Conservation (phyloP, 164 flowering plant genomes). For the Nymphaea colorata region DNA sequence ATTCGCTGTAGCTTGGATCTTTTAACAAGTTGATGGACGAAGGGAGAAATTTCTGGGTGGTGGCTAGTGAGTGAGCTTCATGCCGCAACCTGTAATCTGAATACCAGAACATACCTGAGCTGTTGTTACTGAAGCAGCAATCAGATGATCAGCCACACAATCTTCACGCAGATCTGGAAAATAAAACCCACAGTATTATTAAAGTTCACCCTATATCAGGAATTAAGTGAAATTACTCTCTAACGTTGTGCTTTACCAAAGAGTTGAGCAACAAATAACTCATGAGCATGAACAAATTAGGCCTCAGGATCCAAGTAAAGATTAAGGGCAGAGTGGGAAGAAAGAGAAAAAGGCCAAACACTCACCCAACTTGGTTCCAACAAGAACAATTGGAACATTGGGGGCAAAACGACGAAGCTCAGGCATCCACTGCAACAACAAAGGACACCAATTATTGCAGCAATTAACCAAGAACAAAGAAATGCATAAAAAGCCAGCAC, state of each 20-base stretch:
- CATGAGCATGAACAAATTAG: too few relatives aligned
- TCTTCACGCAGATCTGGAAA: slow-evolving; percentile 85
- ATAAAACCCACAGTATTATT: background rate
- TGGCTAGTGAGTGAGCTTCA: too few relatives aligned
- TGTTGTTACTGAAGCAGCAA: slow-evolving; percentile 53
- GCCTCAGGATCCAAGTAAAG: too few relatives aligned
- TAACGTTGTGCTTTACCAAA: background rate
- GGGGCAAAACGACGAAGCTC: slow-evolving; percentile 96
- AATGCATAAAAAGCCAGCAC: background rate
- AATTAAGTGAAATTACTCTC: background rate
- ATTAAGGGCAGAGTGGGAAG: background rate
- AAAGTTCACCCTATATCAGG: background rate
- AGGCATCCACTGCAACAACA: slow-evolving; percentile 83
- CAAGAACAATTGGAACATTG: slow-evolving; percentile 89
- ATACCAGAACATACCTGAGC: slow-evolving; percentile 40
- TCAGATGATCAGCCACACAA: slow-evolving; percentile 62
- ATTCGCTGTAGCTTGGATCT: too few relatives aligned
- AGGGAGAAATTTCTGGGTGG: too few relatives aligned
- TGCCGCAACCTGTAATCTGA: background rate
- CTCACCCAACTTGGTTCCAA: slow-evolving; percentile 92
- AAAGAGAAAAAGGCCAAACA: background rate
- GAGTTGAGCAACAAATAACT: too few relatives aligned
- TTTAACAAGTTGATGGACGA: too few relatives aligned
- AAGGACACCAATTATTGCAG: background rate
- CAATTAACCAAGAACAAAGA: too few relatives aligned